Evolutionary conservation across 352 stramenopile species (phyloP).

Genomic region (Globisporangium yorkense): DNA sequence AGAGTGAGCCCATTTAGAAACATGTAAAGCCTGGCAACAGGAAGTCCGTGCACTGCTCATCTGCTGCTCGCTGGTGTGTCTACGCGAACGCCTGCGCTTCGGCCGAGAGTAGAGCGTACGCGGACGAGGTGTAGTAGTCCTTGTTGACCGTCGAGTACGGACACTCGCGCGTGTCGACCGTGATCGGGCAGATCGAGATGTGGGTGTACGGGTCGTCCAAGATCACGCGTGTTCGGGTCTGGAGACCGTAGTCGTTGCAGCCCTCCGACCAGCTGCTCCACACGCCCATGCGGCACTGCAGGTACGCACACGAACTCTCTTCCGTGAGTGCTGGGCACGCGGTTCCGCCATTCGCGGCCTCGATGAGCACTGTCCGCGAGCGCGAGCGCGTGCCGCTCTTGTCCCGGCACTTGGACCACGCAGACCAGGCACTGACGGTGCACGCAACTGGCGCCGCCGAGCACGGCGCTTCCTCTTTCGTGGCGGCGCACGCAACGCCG

Average conservation of each 20-base stretch:
- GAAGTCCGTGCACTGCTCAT: neutral
- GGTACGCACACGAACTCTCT: slow-evolving; percentile 18
- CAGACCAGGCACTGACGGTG: slow-evolving; percentile 16
- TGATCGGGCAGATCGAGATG: slow-evolving; percentile 20
- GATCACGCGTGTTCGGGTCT: slow-evolving; percentile 26
- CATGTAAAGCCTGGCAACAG: no score
- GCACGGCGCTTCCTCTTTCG: slow-evolving; percentile 12
- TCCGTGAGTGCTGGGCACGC: slow-evolving; percentile 13
- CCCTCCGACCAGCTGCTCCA: slow-evolving; percentile 24
- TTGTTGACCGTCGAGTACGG: slow-evolving; percentile 26
- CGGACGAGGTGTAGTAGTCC: slow-evolving; percentile 18
- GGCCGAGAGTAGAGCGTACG: slow-evolving; percentile 10
- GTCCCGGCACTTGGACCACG: slow-evolving; percentile 22
- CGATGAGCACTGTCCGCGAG: slow-evolving; percentile 21
- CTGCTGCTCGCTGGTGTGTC: neutral
- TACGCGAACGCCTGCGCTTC: slow-evolving; percentile 25
- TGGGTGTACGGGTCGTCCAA: slow-evolving; percentile 24
- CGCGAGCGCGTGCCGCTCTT: slow-evolving; percentile 13
- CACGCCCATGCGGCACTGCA: slow-evolving; percentile 21
- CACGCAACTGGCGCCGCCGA: slow-evolving; percentile 19
- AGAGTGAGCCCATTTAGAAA: no score
- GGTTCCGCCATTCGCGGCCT: slow-evolving; percentile 22
- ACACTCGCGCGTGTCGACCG: slow-evolving; percentile 20
- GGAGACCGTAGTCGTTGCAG: slow-evolving; percentile 26
- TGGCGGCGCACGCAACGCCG: slow-evolving; percentile 24